Percentiles rank a stretch among this genome's conserved stretches.
Conservation (phyloP, 1,284 basidiomycete genomes). For the Ustilago sp. region DNA sequence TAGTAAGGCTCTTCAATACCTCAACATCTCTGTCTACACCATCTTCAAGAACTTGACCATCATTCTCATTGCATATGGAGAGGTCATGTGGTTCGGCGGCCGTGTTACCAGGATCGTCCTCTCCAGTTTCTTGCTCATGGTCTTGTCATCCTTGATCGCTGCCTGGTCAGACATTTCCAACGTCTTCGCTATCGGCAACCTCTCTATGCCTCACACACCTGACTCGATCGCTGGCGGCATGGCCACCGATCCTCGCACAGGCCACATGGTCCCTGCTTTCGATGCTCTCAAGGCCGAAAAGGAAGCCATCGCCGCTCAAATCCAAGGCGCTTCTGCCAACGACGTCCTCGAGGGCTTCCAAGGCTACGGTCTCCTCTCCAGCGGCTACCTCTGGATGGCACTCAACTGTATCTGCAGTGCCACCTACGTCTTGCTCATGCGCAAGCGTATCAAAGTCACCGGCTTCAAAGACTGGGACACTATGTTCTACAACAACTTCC, state of each 20-base stretch:
- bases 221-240: constrained; percentile 52
- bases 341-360: constrained; percentile 54
- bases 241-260: constrained; percentile 40
- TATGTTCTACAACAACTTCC: constrained; percentile 99
- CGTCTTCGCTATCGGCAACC: constrained; percentile 70
- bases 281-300: constrained; percentile 54
- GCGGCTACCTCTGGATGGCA: constrained; percentile 96
- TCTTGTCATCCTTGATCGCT: constrained; percentile 94
- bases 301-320: constrained; percentile 43
- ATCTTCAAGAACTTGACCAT: constrained; percentile 99
- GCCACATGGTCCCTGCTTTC: constrained; percentile 26
- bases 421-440: constrained; percentile 93
- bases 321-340: constrained; percentile 29
- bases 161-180: constrained; percentile 87
- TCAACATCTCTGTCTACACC: constrained; percentile 72
- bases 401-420: constrained; percentile 91
- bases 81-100: constrained; percentile 96
- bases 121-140: constrained; percentile 92
- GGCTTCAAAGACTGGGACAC: constrained; percentile 99
- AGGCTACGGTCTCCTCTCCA: constrained; percentile 56
- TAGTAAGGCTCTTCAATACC: constrained; percentile 82
- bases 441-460: constrained; percentile 96
- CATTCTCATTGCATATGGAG: constrained; percentile 97
- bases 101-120: constrained; percentile 87
- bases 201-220: constrained; percentile 60